These are phyloP conservation scores for Mucor saturninus DNA, from an alignment of 371 early-diverging fungal species.

Conservation along the genomic window DNA sequence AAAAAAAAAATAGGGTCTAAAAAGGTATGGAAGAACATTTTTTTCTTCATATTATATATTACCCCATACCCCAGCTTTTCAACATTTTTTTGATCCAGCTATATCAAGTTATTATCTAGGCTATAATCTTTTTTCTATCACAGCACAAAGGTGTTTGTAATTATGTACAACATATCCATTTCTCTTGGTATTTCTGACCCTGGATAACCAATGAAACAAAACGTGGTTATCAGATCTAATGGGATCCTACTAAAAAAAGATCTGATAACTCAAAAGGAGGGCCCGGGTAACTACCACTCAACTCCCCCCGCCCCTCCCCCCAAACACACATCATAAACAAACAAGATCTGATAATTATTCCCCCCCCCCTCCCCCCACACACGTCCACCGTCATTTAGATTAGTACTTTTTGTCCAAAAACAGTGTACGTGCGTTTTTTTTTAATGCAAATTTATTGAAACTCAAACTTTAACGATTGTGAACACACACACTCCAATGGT, in stretches of 20 bases:
- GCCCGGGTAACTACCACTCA: neutral
- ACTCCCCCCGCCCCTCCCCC: neutral
- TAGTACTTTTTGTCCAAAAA: no score
- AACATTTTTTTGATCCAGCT: no score
- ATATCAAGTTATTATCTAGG: no score
- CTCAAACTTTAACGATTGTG: no score
- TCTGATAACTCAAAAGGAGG: constrained; percentile 5
- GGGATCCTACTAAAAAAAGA: neutral
- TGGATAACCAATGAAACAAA: constrained; percentile 4
- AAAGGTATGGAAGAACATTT: neutral
- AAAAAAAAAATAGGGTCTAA: neutral
- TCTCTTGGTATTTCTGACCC: neutral
- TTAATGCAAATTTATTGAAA: no score
- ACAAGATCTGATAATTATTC: neutral
- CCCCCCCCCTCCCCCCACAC: no score
- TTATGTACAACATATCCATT: neutral
- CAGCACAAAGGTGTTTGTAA: neutral
- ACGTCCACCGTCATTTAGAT: no score
- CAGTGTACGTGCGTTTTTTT: no score
- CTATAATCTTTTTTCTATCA: neutral
- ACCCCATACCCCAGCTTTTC: no score
- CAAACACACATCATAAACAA: neutral
- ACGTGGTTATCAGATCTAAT: constrained; percentile 1
- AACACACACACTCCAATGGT: no score
- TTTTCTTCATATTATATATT: no score